These are phyloP conservation scores for Emmonsiellopsis sp. DNA, from an alignment of 2,329 filamentous ascomycete genomes.

Conservation along the genomic window DNA sequence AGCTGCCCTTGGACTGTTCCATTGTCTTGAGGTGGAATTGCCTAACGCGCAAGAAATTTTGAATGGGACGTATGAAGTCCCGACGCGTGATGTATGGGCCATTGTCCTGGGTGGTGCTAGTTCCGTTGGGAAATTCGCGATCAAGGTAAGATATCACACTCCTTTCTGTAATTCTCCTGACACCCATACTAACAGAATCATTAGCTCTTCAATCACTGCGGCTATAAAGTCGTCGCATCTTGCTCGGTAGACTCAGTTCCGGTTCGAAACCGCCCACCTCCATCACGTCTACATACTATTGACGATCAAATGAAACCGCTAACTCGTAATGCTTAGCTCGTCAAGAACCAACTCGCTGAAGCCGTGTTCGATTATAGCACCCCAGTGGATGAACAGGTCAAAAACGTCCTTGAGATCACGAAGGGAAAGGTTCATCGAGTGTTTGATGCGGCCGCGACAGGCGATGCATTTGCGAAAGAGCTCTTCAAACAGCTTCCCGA, in stretches of 20 bases:
- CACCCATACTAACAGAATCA: not conserved
- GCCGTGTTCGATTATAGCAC: conserved; percentile 23
- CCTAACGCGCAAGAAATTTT: conserved; percentile 13
- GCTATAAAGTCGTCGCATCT: conserved; percentile 24
- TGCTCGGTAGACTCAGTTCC: conserved; percentile 20
- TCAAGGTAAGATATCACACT: conserved; percentile 10
- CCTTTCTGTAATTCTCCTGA: not conserved
- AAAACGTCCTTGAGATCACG: conserved; percentile 17
- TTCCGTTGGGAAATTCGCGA: conserved; percentile 22
- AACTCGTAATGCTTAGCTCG: conserved; percentile 10
- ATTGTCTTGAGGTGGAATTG: conserved; percentile 15
- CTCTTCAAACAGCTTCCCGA: conserved; percentile 14
- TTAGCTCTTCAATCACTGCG: conserved; percentile 19
- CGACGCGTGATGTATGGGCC: conserved; percentile 17
- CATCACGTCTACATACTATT: not conserved
- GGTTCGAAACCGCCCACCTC: conserved; percentile 7
- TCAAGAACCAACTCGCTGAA: conserved; percentile 20
- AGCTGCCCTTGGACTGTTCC: conserved; percentile 16
- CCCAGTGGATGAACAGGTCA: conserved; percentile 17
- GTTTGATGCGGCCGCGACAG: conserved; percentile 23
- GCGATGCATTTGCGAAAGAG: conserved; percentile 18
- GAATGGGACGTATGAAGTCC: conserved; percentile 7
- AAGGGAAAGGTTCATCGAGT: conserved; percentile 17
- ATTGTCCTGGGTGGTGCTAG: conserved; percentile 24
- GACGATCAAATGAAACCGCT: not conserved